These are phyloP conservation scores for Microbotryomycetes sp. DNA, from an alignment of 1,284 basidiomycete species.

Conservation along the genomic window DNA sequence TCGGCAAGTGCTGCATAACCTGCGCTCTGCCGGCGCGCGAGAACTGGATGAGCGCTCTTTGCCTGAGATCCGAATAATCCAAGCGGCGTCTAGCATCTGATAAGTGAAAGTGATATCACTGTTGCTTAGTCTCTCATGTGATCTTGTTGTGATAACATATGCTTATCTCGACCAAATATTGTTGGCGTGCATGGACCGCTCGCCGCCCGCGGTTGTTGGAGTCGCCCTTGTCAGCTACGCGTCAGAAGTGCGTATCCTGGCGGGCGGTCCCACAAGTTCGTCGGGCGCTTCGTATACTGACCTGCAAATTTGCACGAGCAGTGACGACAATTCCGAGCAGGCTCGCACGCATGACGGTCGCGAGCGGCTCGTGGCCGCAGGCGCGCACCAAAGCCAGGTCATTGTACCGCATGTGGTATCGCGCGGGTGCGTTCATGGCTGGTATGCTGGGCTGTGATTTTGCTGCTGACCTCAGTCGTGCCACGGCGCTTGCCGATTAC, in stretches of 20 bases:
- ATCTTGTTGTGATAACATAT: neutral
- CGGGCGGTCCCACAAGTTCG: no score
- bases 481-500: no score
- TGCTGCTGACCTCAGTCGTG: no score
- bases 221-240: neutral
- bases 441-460: no score
- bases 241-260: neutral
- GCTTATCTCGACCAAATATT: no score
- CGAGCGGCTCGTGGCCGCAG: constrained; percentile 56
- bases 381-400: constrained; percentile 64
- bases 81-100: no score
- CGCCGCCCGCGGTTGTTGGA: neutral
- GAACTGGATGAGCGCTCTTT: neutral
- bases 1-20: constrained; percentile 1
- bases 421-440: constrained; percentile 48
- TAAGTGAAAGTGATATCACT: no score
- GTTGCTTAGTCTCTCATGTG: no score
- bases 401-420: constrained; percentile 88
- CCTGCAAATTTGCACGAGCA: neutral
- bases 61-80: constrained; percentile 3
- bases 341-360: constrained; percentile 62
- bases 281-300: no score
- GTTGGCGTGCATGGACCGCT: neutral
- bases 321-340: constrained; percentile 86
- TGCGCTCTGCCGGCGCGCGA: neutral